A percentile compares a stretch with the other conserved stretches of the same genome.
Evolutionary conservation across 371 early-diverging fungal species (phyloP).

Genomic region (Mucor sp.): DNA sequence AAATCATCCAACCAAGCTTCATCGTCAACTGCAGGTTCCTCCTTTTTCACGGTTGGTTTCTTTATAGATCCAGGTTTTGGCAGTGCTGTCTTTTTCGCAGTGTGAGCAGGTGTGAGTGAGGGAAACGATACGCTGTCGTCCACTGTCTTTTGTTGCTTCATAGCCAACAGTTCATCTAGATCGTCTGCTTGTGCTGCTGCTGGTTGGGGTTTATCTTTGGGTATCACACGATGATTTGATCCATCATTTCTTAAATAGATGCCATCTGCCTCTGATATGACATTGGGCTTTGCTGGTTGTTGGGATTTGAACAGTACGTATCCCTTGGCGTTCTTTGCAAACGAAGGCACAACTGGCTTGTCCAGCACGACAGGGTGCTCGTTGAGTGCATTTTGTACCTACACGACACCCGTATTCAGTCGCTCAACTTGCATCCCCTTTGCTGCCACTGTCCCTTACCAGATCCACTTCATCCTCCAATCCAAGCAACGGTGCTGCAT

Average conservation of each 20-base stretch:
- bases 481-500: slow-evolving; percentile 24
- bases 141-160: slow-evolving; percentile 7
- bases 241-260: slow-evolving; percentile 45
- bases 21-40: slow-evolving; percentile 26
- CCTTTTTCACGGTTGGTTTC: slow-evolving; percentile 7
- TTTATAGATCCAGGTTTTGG: slow-evolving; percentile 28
- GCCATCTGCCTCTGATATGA: slow-evolving; percentile 28
- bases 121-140: background rate
- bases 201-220: background rate
- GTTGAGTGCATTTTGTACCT: slow-evolving; percentile 30
- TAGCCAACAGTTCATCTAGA: slow-evolving; percentile 26
- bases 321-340: slow-evolving; percentile 41
- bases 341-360: slow-evolving; percentile 48
- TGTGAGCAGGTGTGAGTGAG: background rate
- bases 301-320: slow-evolving; percentile 40
- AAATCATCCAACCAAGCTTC: slow-evolving; percentile 53
- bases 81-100: slow-evolving; percentile 6
- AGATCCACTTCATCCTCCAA: slow-evolving; percentile 36
- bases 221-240: slow-evolving; percentile 22
- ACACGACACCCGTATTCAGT: background rate
- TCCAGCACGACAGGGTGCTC: slow-evolving; percentile 25
- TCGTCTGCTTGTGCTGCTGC: slow-evolving; percentile 15
- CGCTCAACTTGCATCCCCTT: too few species aligned
- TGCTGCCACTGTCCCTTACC: background rate
- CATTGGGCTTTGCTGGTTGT: slow-evolving; percentile 13